Percentiles rank a stretch among this genome's conserved stretches.
These are phyloP conservation scores for Pholiota conissans DNA, from an alignment of 768 basidiomycete genomes.

Conservation along the genomic window DNA sequence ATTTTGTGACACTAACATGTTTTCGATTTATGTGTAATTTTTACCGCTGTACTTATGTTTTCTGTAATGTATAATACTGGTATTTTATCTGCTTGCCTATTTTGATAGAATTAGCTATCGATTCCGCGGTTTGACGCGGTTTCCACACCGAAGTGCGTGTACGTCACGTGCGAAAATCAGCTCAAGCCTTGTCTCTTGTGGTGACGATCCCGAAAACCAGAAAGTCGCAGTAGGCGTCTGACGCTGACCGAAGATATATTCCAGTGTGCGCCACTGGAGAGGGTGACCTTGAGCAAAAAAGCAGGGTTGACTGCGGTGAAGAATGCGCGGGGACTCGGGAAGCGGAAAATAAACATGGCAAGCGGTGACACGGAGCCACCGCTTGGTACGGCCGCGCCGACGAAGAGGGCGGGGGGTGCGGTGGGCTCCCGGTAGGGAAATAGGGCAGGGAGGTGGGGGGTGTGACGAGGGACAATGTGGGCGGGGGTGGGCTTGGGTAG, in stretches of 20 bases:
- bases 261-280: background rate
- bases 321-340: slow-evolving; percentile 1
- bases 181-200: slow-evolving; percentile 7
- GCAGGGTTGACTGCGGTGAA: background rate
- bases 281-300: background rate
- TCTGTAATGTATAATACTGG: background rate
- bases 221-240: slow-evolving; percentile 17
- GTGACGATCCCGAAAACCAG: slow-evolving; percentile 13
- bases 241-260: slow-evolving; percentile 6
- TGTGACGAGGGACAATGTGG: background rate
- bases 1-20: background rate
- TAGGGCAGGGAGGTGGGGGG: background rate
- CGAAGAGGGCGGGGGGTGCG: background rate
- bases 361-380: slow-evolving; percentile 1
- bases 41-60: background rate
- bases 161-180: slow-evolving; percentile 13
- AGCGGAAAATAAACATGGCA: slow-evolving; percentile 5
- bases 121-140: background rate
- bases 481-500: background rate
- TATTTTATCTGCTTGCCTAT: background rate
- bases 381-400: background rate
- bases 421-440: background rate
- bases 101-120: background rate
- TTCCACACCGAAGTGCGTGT: background rate
- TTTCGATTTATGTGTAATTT: background rate